Percentiles rank a stretch among this genome's conserved stretches.
phyloP scores from a whole-genome alignment of 805 yeast species.

The Isabelozyma gotoi region DNA sequence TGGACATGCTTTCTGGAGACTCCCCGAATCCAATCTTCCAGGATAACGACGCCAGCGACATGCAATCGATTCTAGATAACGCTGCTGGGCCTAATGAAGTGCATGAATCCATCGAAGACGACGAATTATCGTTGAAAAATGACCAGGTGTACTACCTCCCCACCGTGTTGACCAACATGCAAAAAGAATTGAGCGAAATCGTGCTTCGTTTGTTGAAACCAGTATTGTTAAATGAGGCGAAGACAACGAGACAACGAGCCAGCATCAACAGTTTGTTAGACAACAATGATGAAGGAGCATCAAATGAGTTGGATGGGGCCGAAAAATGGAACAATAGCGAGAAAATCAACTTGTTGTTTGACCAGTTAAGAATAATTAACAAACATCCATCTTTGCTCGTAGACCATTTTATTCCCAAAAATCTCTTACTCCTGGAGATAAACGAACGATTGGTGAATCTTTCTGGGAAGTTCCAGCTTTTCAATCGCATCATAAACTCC shows the following conservation, averaged over 20 bases:
- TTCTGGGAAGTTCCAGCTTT: constrained; percentile 59
- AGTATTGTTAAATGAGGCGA: constrained; percentile 21
- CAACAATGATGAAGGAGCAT: constrained; percentile 7
- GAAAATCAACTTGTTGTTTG: constrained; percentile 40
- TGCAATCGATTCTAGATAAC: constrained; percentile 1
- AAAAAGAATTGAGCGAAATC: constrained; percentile 33
- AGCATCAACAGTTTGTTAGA: constrained; percentile 39
- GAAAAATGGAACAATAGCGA: constrained; percentile 15
- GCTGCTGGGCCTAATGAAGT: too few relatives aligned
- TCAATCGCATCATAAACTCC: constrained; percentile 49
- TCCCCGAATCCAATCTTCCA: constrained; percentile 20
- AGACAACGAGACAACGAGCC: constrained; percentile 22
- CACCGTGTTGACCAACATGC: constrained; percentile 31
- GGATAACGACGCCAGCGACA: constrained; percentile 5
- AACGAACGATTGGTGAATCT: constrained; percentile 52
- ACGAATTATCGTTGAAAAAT: constrained; percentile 12
- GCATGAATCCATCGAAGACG: not conserved
- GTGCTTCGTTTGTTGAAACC: constrained; percentile 28
- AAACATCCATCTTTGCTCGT: constrained; percentile 73
- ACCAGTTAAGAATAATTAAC: constrained; percentile 49
- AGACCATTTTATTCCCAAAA: constrained; percentile 75
- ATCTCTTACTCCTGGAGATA: constrained; percentile 63
- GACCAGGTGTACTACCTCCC: constrained; percentile 34
- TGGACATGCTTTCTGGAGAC: constrained; percentile 39
- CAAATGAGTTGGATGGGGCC: not conserved